Base-by-base conservation (phyloP, 2,329 filamentous ascomycete genomes). In the Achaetomium macrosporum region DNA sequence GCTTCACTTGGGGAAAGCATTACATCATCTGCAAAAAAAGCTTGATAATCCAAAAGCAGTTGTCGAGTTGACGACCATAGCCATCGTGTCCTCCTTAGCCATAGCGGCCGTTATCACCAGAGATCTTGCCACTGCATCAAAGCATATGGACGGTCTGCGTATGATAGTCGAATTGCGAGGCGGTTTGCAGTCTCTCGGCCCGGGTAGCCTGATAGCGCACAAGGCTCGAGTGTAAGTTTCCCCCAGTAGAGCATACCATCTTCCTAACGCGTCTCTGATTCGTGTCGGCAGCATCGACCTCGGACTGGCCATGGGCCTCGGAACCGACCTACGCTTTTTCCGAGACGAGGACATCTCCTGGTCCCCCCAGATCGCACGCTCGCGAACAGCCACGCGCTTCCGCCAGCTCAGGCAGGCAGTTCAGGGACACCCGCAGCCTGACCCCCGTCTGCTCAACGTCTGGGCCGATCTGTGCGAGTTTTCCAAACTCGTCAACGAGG, bases 61-160 rank as follows among this genome's bases (percentile, higher is more conserved):
- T 3, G 50, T 50, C 5, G 40, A 53, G 2, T 39, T 57, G 16
- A 49, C 57, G 7, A 66, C 63, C 10, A 58, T 64, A n/a, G n/a
- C n/a, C n/a, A n/a, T n/a, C n/a, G n/a, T n/a, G n/a, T n/a, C n/a
- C n/a, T n/a, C n/a, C n/a, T n/a, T n/a, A n/a, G n/a, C n/a, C n/a
- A n/a, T n/a, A n/a, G n/a, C n/a, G 50, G 48, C 51, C 7, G 54
- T 61, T 1, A 58, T 64, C 1, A 35, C 55, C 8, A 61, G 62
- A 0, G 64, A 65, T 15, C n/a, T 61, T 1, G 53, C 53, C 13
- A 59, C 59, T 0, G 55, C 58, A 1, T 36, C 25, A 8, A 62
- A 60, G 47, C 64, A 66, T 42, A 59, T 64, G 56, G 53, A 65
- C 35, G 64, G 64, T 0, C 45, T 65, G 39, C 33, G 53, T 33